Base-by-base conservation (phyloP, 257 asterid species). In the Scutellaria baicalensis region DNA sequence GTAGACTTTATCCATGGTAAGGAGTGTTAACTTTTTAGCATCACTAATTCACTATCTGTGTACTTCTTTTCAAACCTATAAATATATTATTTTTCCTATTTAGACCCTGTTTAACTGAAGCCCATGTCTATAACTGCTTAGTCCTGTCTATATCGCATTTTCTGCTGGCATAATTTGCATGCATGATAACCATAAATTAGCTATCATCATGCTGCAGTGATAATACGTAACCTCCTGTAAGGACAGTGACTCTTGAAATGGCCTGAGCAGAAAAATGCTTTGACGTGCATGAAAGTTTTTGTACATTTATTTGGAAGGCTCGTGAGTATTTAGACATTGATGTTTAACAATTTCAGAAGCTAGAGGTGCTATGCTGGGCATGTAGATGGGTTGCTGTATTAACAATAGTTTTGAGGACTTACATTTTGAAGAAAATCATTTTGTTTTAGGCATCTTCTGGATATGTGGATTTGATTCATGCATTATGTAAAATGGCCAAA, bases 1-100 rank as follows among this genome's bases (percentile, higher is more conserved):
- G 95, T 93, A 47, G 87, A 88, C 65, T 93, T 93, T 78, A 93
- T 93, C 74, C 92, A 82, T 55, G 80, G 97, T 87, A 77, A 78
- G 83, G 38, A 35, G 64, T 27, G 33, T 27, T 27, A 44, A 39
- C 20, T 79, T 61, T 2, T 68, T 52, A 51, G 6, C 33, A 27
- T 27, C 33, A 27, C 0, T 27, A 27, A 2, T 5, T 27, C 33
- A 27, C 0, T 27, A 27, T 27, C 33, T 27, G 33, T 27, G 4
- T 27, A 27, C 33, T 27, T 27, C 2, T 27, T 27, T 27, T 5
- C 33, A 27, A 27, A 27, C 33, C 33, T 2, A 27, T 27, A 27
- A 27, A 27, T 27, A 27, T 27, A 27, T 27, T 27, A 1, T 27
- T 27, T 27, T 27, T 27, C 4, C 33, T 27, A 27, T 27, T 27